Evolutionary conservation across 768 basidiomycete genomes (phyloP).

Genomic region (Psilocybe tampanensis): DNA sequence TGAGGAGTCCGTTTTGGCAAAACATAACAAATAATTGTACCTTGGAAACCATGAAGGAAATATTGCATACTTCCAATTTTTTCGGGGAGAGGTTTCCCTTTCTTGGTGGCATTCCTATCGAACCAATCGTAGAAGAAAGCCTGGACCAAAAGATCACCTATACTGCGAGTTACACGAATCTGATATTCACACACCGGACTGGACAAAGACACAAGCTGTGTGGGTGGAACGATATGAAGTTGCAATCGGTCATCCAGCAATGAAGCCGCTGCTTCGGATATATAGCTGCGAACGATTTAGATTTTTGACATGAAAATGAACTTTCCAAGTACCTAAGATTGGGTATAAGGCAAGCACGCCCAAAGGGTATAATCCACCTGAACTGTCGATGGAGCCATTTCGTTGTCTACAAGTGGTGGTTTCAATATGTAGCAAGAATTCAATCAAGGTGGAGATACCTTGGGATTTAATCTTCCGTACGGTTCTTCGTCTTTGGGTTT

Average conservation of each 20-base stretch:
- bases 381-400: slow-evolving; percentile 92
- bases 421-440: neutral
- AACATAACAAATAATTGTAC: slow-evolving; percentile 33
- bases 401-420: slow-evolving; percentile 54
- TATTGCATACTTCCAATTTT: slow-evolving; percentile 93
- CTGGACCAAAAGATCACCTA: slow-evolving; percentile 31
- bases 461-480: slow-evolving; percentile 86
- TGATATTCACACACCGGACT: slow-evolving; percentile 55
- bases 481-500: slow-evolving; percentile 93
- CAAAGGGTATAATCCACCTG: slow-evolving; percentile 89
- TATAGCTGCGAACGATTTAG: slow-evolving; percentile 55
- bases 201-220: slow-evolving; percentile 80
- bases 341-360: slow-evolving; percentile 85
- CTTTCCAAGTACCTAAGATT: slow-evolving; percentile 78
- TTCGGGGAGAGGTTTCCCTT: slow-evolving; percentile 80
- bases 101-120: slow-evolving; percentile 79
- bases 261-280: slow-evolving; percentile 89
- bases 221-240: slow-evolving; percentile 83
- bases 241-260: slow-evolving; percentile 74
- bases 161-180: neutral
- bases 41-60: slow-evolving; percentile 83
- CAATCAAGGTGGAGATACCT: slow-evolving; percentile 41
- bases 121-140: slow-evolving; percentile 95
- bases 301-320: neutral
- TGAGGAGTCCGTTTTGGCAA: neutral